Evolutionary conservation across 495 filamentous ascomycete species (phyloP), one percentile per base, ranked within the genome.

Genomic region (Parmelia sp.): DNA sequence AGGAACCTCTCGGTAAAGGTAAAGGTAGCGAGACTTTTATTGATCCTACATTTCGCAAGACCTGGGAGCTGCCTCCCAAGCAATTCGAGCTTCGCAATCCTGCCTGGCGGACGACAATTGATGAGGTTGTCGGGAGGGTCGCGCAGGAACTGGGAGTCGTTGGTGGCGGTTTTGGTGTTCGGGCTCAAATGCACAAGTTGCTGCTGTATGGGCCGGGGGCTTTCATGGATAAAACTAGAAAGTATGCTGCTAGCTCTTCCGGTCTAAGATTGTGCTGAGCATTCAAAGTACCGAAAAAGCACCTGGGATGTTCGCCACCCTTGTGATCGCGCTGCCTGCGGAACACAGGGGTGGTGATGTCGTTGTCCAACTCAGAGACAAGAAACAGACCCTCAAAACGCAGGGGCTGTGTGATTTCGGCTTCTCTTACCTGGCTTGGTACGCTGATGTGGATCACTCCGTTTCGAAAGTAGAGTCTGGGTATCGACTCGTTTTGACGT

Each of bases 291-390:
- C 79, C 0, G 81, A 85, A 64, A 84, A 85, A 63, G 73, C 73
- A 3, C 75, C 78, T 19, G 78, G 80, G 3, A 83, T 86, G 78
- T 84, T 86, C 67, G 83, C 75, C 25, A 85, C 83, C 0, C 71
- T 85, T 23, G 79, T 82, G 39, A 73, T 86, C 36, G n/a, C 23
- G 9, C 74, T 86, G 3, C 83, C 84, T 0, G 84, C 81, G 0
- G 64, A 73, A 27, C 80, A 85, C 66, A 65, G 74, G 35, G 83
- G 83, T 29, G 83, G 84, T 0, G 76, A 78, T 31, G 74, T 87
- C 14, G 63, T 76, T 14, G 66, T 81, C 29, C 72, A 67, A 23
- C 80, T 82, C 69, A 65, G 68, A 36, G 72, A 67, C n/a, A 29
- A 76, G 33, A 71, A 66, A 25, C 70, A 74, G 31, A 64, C 64